Evolutionary conservation across 345 rosid species (phyloP).

Genomic region (Eucalyptus regnans): DNA sequence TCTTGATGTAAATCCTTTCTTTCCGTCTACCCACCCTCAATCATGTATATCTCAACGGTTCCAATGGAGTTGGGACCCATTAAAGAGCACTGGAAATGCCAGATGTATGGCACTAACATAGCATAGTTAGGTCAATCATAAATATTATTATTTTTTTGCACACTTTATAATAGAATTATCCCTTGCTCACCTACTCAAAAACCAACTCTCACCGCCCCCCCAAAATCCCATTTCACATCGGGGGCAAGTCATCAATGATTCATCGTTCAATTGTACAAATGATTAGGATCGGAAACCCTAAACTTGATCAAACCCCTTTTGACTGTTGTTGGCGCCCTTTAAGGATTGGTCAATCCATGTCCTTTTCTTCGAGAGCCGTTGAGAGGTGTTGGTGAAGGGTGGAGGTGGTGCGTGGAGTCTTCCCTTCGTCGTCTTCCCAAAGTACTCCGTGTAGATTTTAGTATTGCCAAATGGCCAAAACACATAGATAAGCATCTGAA

Average conservation of each 20-base stretch:
- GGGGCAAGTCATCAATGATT: background rate
- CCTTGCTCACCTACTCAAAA: background rate
- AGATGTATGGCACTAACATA: background rate
- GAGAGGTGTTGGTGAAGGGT: background rate
- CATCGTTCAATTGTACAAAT: background rate
- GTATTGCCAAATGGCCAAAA: slow-evolving; percentile 8
- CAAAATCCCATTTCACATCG: background rate
- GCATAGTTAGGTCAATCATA: background rate
- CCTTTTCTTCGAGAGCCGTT: background rate
- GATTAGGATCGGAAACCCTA: background rate
- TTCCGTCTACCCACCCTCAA: background rate
- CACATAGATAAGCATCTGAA: background rate
- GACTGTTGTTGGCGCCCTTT: background rate
- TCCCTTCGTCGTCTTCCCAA: slow-evolving; percentile 15
- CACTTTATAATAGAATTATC: background rate
- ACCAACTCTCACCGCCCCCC: background rate
- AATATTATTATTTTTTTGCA: background rate
- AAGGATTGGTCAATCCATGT: background rate
- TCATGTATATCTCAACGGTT: background rate
- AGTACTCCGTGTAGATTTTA: background rate
- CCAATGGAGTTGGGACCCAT: background rate
- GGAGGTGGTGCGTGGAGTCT: background rate
- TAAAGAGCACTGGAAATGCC: background rate
- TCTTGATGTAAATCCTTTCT: background rate
- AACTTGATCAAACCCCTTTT: background rate